Percentiles rank a stretch among this genome's conserved stretches.
Evolutionary conservation across 371 early-diverging fungal species (phyloP).

Genomic region (Mortierella sp.): DNA sequence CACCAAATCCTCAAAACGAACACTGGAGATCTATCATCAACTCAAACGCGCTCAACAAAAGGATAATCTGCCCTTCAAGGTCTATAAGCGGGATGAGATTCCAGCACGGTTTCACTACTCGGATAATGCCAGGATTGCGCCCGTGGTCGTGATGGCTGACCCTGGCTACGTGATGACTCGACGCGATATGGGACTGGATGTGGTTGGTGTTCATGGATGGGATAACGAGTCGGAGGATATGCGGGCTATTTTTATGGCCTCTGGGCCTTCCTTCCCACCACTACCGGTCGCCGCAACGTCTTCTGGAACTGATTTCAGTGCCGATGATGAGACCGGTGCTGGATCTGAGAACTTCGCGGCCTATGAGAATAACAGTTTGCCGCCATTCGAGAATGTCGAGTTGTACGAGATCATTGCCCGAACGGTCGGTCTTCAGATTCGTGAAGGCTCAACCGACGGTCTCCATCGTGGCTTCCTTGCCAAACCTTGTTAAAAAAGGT

Average conservation of each 20-base stretch:
- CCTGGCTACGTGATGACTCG: conserved; percentile 65
- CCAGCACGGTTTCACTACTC: conserved; percentile 76
- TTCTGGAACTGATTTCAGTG: neutral
- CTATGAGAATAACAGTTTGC: conserved; percentile 18
- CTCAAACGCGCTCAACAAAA: conserved; percentile 58
- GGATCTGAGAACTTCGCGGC: neutral
- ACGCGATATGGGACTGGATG: conserved; percentile 49
- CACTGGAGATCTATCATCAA: conserved; percentile 47
- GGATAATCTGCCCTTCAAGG: conserved; percentile 67
- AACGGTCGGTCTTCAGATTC: conserved; percentile 72
- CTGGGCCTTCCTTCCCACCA: conserved; percentile 80
- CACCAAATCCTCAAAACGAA: conserved; percentile 36
- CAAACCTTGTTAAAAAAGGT: conserved; percentile 24
- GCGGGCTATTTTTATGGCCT: conserved; percentile 90
- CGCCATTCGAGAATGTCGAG: conserved; percentile 81
- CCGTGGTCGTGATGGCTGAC: conserved; percentile 81
- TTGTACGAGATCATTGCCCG: conserved; percentile 78
- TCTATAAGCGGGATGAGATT: conserved; percentile 75
- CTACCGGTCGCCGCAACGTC: neutral
- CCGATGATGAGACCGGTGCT: neutral
- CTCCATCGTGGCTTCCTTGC: conserved; percentile 42
- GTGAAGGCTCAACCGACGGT: conserved; percentile 54
- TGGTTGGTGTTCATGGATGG: conserved; percentile 89
- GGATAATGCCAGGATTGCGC: conserved; percentile 75
- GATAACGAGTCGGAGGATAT: conserved; percentile 83